Base-by-base conservation (phyloP, 2,329 filamentous ascomycete genomes). In the Juglanconis juglandina region DNA sequence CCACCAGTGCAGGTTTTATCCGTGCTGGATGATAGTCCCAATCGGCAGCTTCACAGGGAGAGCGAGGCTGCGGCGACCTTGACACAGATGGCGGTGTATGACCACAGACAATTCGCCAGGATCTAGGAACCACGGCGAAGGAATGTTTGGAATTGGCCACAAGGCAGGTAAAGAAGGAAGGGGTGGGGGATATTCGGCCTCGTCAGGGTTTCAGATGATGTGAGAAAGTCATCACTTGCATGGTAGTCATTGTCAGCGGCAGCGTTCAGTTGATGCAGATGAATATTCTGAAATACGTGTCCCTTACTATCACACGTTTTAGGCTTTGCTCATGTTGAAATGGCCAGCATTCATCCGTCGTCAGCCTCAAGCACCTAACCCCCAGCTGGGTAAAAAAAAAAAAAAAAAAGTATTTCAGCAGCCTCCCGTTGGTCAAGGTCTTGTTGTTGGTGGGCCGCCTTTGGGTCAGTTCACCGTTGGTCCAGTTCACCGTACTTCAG, bases 41-140 rank as follows among this genome's bases (percentile, higher is more conserved):
- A 54, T 39, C 58, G 55, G 11, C 61, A 63, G 33, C 58, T 63
- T 3, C 61, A 46, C 5, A 50, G 56, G 7, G 61, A 63, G 24
- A 57, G 53, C 30, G 61, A 63, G 55, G 61, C 61, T 32, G 61
- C 61, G 1, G 58, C 55, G 24, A 56, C 61, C 14, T 13, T 63
- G 51, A 56, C 52, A 30, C 61, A 63, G 24, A 24, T 63, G 58
- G 47, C 50, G 7, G n/a, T 49, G 5, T 63, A 61, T 14, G 61
- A 61, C 37, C 47, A 41, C 14, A 51, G 58, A 17, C 46, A 39
- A 7, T 63, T 58, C 32, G 44, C 49, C 39, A 48, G 42, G 35
- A 39, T 53, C 9, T 63, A 48, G 46, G 17, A 32, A 17, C 17
- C 24, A 11, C 3, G 41, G 41, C 7, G 41, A 13, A 11, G 5